These are phyloP conservation scores for Claviceps pusilla DNA, from an alignment of 2,329 filamentous ascomycete species.

Conservation along the genomic window DNA sequence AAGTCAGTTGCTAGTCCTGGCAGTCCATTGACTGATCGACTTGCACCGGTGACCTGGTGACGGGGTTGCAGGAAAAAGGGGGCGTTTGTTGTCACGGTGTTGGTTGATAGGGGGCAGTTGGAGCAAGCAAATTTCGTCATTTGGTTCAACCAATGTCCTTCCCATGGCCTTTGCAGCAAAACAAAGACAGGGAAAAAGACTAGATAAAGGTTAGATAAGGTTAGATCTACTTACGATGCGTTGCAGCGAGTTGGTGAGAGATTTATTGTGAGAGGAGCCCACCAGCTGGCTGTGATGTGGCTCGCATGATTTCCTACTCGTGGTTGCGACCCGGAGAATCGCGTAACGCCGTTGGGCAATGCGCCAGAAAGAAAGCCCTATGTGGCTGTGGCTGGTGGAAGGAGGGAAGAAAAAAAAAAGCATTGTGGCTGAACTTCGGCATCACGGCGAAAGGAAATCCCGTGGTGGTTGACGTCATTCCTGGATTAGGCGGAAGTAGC, in stretches of 20 bases:
- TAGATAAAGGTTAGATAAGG: background rate
- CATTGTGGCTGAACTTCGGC: background rate
- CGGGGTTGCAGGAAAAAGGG: background rate
- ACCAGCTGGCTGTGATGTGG: background rate
- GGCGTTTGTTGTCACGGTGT: background rate
- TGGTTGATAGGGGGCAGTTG: background rate
- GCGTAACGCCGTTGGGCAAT: slow-evolving; percentile 2
- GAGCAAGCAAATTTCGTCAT: background rate
- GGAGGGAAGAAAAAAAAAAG: background rate
- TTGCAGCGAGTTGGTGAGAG: background rate
- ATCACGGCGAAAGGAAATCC: background rate
- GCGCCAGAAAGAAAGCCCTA: background rate
- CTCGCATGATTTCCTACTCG: background rate
- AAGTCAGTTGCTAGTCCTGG: background rate
- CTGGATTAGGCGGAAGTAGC: background rate
- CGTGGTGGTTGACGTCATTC: background rate
- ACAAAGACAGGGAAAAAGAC: background rate
- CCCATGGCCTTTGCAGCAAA: background rate
- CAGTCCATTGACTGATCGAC: background rate
- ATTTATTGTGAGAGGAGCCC: background rate
- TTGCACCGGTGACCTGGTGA: background rate
- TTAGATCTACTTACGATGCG: background rate
- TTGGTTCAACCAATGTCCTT: background rate
- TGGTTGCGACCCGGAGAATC: slow-evolving; percentile 1
- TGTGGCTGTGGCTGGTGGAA: background rate